phyloP scores from a whole-genome alignment of 257 asterid genomes.

The Gynochthodes officinalis region DNA sequence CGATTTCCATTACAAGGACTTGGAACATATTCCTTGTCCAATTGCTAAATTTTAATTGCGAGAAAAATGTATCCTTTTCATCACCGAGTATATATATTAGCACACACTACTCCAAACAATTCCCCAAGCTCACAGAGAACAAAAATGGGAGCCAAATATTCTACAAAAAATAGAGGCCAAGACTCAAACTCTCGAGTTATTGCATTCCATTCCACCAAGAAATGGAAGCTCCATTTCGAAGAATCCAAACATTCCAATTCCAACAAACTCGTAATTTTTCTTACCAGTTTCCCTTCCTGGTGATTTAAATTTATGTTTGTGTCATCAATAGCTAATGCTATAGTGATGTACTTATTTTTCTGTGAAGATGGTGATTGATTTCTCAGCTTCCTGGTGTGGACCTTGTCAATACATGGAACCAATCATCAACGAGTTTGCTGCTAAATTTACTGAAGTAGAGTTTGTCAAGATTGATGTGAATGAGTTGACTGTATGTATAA shows the following conservation, averaged over 20 bases:
- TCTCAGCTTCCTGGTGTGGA: slow-evolving; percentile 78
- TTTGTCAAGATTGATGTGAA: slow-evolving; percentile 75
- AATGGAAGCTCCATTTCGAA: slow-evolving; percentile 58
- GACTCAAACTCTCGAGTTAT: slow-evolving; percentile 43
- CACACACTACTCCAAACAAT: too few relatives aligned
- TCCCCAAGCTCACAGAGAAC: background rate
- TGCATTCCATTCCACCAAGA: slow-evolving; percentile 44
- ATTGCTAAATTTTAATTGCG: too few relatives aligned
- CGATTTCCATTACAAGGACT: background rate
- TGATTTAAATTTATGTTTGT: background rate
- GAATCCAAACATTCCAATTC: slow-evolving; percentile 51
- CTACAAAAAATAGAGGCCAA: slow-evolving; percentile 24
- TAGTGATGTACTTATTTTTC: too few relatives aligned
- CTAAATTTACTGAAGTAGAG: slow-evolving; percentile 49
- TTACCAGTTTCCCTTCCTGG: too few relatives aligned
- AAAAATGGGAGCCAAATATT: slow-evolving; percentile 41
- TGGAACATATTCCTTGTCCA: background rate
- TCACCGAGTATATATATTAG: background rate
- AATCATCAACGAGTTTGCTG: slow-evolving; percentile 47
- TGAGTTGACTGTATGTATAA: slow-evolving; percentile 45
- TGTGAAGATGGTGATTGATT: slow-evolving; percentile 56
- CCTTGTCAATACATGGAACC: slow-evolving; percentile 58
- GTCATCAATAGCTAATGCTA: too few relatives aligned
- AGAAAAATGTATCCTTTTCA: background rate
- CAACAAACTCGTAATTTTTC: slow-evolving; percentile 57